Evolutionary conservation across 768 basidiomycete genomes (phyloP), one percentile per base, ranked within the genome.

Genomic region (Boletus sp.): DNA sequence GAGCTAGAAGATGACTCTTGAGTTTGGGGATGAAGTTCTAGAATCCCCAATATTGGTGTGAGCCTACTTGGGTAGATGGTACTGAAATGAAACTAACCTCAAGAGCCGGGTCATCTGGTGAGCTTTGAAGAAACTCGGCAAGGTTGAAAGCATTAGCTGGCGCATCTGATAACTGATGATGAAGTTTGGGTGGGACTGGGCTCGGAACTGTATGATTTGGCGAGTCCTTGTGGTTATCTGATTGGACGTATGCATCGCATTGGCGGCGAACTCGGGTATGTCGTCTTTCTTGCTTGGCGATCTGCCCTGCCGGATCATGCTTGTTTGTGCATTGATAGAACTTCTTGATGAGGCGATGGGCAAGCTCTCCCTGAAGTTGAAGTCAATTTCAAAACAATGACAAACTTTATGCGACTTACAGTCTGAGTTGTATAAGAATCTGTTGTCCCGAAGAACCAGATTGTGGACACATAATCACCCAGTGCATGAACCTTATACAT

Each of bases 401-500:
- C 54, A 77, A 77, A 39, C 14, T 39, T 39, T 39, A 17, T 15
- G 2, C 60, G 58, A 32, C 73, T 68, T 0, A 74, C 75, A 2
- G 65, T 63, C 50, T 73, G 76, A 0, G 69, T 40, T 1, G 39
- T 40, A 4, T 40, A 40, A 5, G 39, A 40, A 18, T 40, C n/a
- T 2, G 39, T 40, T 2, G 75, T 75, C 0, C 78, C 76, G 24
- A 67, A 66, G 3, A 28, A 11, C 1, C 41, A 20, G 8, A 78
- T 76, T 0, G 61, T 60, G 0, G 14, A 4, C 0, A 41, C 50
- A 41, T 77, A 77, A 47, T 79, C 67, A 0, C 73, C 75, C 0
- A 78, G 58, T 0, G 68, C 59, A 55, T 78, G 78, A 0, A 71
- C 4, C 54, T 78, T 79, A 50, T 68, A 70, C 1, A 70, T 76